Conservation (phyloP, 176 grass and related monocot genomes). For the Elymus sibiricus region DNA sequence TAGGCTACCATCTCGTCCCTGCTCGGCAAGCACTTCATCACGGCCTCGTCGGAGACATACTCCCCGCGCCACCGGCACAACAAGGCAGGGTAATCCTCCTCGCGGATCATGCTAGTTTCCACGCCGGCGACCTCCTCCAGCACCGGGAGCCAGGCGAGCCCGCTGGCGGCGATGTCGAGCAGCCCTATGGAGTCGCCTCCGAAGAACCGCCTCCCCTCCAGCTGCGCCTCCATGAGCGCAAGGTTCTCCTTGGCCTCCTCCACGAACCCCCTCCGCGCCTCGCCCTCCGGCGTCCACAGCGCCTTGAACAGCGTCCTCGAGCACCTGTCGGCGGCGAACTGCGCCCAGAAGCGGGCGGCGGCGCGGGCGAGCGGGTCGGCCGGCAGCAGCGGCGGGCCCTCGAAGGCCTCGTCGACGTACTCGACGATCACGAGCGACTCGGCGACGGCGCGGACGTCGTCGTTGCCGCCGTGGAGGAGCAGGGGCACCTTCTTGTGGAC, state of each 20-base stretch:
- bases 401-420: constrained; percentile 40
- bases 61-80: constrained; percentile 43
- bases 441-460: background rate
- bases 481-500: constrained; percentile 44
- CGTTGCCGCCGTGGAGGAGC: constrained; percentile 18
- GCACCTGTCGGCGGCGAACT: constrained; percentile 35
- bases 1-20: constrained; percentile 21
- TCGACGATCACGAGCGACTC: constrained; percentile 43
- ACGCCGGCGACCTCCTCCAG: constrained; percentile 40
- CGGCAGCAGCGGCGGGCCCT: constrained; percentile 1
- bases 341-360: constrained; percentile 39
- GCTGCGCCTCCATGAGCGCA: constrained; percentile 31
- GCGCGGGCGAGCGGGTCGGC: constrained; percentile 29
- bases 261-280: constrained; percentile 18
- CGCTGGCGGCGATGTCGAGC: constrained; percentile 32
- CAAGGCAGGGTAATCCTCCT: constrained; percentile 29
- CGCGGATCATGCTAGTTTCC: constrained; percentile 20
- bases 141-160: constrained; percentile 26
- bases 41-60: constrained; percentile 5
- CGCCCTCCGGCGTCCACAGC: constrained; percentile 37
- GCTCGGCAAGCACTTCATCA: constrained; percentile 43
- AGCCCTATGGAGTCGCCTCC: constrained; percentile 38
- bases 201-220: constrained; percentile 58
- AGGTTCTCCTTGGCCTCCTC: constrained; percentile 32
- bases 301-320: constrained; percentile 30